Evolutionary conservation across 2,329 filamentous ascomycete species (phyloP).

Genomic region (Alternaria longipes): DNA sequence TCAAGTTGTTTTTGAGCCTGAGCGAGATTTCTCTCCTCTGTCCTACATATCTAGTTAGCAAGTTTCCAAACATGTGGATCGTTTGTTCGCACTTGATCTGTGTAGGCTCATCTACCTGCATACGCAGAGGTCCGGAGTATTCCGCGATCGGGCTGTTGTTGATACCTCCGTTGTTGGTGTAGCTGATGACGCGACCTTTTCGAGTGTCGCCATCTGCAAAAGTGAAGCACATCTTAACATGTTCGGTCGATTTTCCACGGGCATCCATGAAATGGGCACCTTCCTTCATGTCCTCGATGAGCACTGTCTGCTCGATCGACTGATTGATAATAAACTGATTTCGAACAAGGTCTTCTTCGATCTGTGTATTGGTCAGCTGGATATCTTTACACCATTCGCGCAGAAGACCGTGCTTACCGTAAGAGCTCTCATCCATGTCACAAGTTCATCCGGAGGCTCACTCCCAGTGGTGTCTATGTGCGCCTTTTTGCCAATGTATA

Average conservation of each 20-base stretch:
- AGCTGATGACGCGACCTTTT: slow-evolving; percentile 63
- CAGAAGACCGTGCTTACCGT: slow-evolving; percentile 55
- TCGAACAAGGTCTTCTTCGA: slow-evolving; percentile 80
- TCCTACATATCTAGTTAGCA: slow-evolving; percentile 26
- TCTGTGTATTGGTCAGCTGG: slow-evolving; percentile 56
- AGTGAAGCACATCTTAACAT: slow-evolving; percentile 77
- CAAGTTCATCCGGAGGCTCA: slow-evolving; percentile 76
- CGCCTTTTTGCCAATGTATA: slow-evolving; percentile 70
- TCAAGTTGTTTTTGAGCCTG: slow-evolving; percentile 58
- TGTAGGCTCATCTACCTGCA: slow-evolving; percentile 78
- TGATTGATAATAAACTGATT: slow-evolving; percentile 86
- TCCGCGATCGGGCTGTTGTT: slow-evolving; percentile 64
- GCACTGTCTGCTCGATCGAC: slow-evolving; percentile 81
- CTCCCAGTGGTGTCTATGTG: slow-evolving; percentile 68
- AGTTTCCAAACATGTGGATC: not conserved
- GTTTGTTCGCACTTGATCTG: slow-evolving; percentile 63
- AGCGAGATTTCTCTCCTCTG: slow-evolving; percentile 57
- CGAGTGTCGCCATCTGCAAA: slow-evolving; percentile 69
- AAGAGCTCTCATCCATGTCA: slow-evolving; percentile 82
- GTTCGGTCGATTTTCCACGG: slow-evolving; percentile 60
- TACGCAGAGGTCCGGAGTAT: slow-evolving; percentile 68
- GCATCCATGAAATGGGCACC: slow-evolving; percentile 76
- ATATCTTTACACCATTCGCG: not conserved
- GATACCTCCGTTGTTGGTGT: slow-evolving; percentile 55
- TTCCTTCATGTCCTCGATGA: slow-evolving; percentile 73